A percentile compares a stretch with the other conserved stretches of the same genome.
These are phyloP conservation scores for Pezicula carpinea DNA, from an alignment of 2,329 filamentous ascomycete species.

Conservation along the genomic window DNA sequence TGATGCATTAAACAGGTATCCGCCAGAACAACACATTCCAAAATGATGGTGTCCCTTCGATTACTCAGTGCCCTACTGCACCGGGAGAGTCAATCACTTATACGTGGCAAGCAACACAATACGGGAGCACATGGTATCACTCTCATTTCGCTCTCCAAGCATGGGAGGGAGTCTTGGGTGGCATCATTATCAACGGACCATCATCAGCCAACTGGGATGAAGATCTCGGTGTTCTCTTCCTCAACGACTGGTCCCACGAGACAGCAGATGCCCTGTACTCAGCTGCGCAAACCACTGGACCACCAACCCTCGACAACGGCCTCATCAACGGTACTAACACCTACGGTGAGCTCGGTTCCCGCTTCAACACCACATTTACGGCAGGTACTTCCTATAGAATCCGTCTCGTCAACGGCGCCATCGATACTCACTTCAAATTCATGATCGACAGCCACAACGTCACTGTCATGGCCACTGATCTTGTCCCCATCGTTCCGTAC, in stretches of 20 bases:
- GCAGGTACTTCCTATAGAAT: conserved; percentile 37
- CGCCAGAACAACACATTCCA: conserved; percentile 33
- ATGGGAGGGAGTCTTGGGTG: conserved; percentile 52
- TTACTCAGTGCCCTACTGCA: conserved; percentile 60
- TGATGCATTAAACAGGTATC: conserved; percentile 14
- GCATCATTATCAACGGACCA: conserved; percentile 57
- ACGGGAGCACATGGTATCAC: conserved; percentile 55
- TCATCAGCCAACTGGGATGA: conserved; percentile 53
- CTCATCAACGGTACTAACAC: conserved; percentile 17
- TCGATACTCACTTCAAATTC: conserved; percentile 39
- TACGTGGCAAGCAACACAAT: conserved; percentile 16
- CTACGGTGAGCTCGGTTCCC: conserved; percentile 7
- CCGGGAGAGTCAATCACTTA: conserved; percentile 29
- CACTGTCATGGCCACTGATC: conserved; percentile 59
- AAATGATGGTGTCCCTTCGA: conserved; percentile 35
- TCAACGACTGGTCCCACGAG: conserved; percentile 20
- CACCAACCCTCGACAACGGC: conserved; percentile 21
- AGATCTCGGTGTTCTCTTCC: conserved; percentile 49
- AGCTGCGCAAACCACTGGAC: conserved; percentile 5
- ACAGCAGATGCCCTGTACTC: conserved; percentile 9
- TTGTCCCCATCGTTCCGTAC: conserved; percentile 49
- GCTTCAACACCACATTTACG: conserved; percentile 29
- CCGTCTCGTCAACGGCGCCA: conserved; percentile 37
- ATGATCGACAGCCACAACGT: conserved; percentile 44
- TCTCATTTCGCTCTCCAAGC: conserved; percentile 46